Evolutionary conservation across 2,329 filamentous ascomycete species (phyloP), one percentile per base, ranked within the genome.

Genomic region (Aspergillus sp.): DNA sequence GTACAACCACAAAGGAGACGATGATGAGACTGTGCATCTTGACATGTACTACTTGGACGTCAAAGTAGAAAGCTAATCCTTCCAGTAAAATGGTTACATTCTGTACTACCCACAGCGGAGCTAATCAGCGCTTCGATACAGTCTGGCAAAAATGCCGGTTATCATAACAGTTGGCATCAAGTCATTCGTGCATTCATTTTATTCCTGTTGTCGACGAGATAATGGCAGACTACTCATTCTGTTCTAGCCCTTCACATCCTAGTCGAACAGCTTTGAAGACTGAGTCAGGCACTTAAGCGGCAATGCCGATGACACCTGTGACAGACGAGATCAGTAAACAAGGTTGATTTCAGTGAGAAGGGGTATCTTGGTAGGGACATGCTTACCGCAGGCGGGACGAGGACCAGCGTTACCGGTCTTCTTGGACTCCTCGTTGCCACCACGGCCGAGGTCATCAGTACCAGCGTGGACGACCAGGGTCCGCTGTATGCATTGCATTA

Each of bases 361-460:
- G 8, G 27, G 13, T 27, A 19, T 56, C 32, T 30, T 25, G 23
- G 3, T 8, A 52, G 13, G 4, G 49, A 44, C 1, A 50, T 80
- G 25, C 86, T 77, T 86, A 91, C 95, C 95, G 82, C 95, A 99
- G 77, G 95, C 95, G 77, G 95, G 95, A 76, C 95, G 91, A 71
- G 83, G 79, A 73, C 95, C 95, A 76, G 95, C 95, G 79, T 98
- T 99, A 70, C 95, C 95, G 68, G 95, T 99, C 89, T 96, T 97
- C 85, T 96, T 92, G 74, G 92, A 96, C 84, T 98, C 92, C 82
- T 94, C 91, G 82, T 91, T 88, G 71, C 82, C 91, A 74, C 92
- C 92, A 85, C 90, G 91, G 80, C 95, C 95, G 67, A 99, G 91
- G 77, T 99, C 95, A 77, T 99, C 95, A 69, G 94, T 98, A 78